These are phyloP conservation scores for Arachis monticola DNA, from an alignment of 331 rosid genomes.

Conservation along the genomic window DNA sequence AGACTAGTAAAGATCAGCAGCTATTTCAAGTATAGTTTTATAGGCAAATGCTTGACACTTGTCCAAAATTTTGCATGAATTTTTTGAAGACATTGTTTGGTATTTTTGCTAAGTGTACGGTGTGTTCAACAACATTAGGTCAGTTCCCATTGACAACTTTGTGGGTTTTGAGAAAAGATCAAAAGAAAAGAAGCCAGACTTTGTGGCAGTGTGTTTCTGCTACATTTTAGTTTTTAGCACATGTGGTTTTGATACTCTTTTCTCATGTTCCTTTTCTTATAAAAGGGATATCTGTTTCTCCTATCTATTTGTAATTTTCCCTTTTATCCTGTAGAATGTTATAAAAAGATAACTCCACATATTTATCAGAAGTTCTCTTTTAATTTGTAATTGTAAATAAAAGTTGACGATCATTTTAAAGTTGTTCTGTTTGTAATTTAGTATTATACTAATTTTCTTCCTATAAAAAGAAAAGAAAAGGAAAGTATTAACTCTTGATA, in stretches of 20 bases:
- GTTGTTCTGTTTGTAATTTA: no score
- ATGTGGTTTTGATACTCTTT: no score
- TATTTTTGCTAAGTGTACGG: not conserved
- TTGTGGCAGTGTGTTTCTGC: not conserved
- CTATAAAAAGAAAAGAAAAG: no score
- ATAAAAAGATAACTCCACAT: no score
- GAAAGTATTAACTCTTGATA: no score
- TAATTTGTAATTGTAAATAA: not conserved
- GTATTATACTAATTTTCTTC: no score
- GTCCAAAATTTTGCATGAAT: slow-evolving; percentile 6
- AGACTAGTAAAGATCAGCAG: not conserved
- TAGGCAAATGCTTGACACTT: slow-evolving; percentile 16
- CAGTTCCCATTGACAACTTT: not conserved
- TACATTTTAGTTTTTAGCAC: no score
- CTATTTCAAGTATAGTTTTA: slow-evolving; percentile 13
- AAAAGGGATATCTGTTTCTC: no score
- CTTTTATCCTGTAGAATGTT: not conserved
- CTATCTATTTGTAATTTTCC: not conserved
- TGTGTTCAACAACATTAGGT: not conserved
- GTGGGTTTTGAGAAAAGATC: not conserved
- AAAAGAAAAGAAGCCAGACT: not conserved
- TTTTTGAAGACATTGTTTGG: not conserved
- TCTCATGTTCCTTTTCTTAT: no score
- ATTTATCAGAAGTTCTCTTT: not conserved
- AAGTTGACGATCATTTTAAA: slow-evolving; percentile 7